Evolutionary conservation across 352 stramenopile species (phyloP), one percentile per base, ranked within the genome.

Genomic region (Pelagophyceae sp.): DNA sequence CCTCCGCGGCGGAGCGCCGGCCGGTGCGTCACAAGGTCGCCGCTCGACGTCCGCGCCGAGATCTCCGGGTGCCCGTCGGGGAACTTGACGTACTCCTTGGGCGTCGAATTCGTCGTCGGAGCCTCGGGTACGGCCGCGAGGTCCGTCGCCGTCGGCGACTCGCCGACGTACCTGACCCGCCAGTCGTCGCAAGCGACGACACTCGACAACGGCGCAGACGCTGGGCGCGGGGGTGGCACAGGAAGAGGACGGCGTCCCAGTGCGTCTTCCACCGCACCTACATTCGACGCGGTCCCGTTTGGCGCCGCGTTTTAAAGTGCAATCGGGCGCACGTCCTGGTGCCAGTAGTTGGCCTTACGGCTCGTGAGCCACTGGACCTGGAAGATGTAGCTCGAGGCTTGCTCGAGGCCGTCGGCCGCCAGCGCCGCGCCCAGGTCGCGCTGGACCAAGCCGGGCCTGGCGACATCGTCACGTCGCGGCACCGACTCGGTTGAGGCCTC

Each of bases 281-380:
- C 50, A 15, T 60, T 25, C 17, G n/a, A n/a, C n/a, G n/a, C n/a
- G n/a, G n/a, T n/a, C n/a, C n/a, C n/a, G n/a, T n/a, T n/a, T n/a
- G n/a, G n/a, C n/a, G n/a, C n/a, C n/a, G n/a, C n/a, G n/a, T n/a
- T n/a, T n/a, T n/a, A n/a, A n/a, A n/a, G n/a, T n/a, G n/a, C n/a
- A n/a, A 60, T 25, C 17, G 17, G 15, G n/a, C n/a, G n/a, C 67
- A 74, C 67, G 67, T 74, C 67, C 67, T 74, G 67, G 67, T 74
- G 67, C 67, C 67, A 74, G 67, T 74, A 74, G 38, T 74, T 74
- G 20, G 67, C 67, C 67, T 74, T 74, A 23, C 67, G 33, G 27
- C 67, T 37, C 20, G 67, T 74, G 20, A 74, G 38, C 67, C 67
- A 74, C 67, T 74, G 67, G 67, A 74, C 67, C 61, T 71, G 61